phyloP scores from a whole-genome alignment of 371 early-diverging fungal species.

The Circinella minor region DNA sequence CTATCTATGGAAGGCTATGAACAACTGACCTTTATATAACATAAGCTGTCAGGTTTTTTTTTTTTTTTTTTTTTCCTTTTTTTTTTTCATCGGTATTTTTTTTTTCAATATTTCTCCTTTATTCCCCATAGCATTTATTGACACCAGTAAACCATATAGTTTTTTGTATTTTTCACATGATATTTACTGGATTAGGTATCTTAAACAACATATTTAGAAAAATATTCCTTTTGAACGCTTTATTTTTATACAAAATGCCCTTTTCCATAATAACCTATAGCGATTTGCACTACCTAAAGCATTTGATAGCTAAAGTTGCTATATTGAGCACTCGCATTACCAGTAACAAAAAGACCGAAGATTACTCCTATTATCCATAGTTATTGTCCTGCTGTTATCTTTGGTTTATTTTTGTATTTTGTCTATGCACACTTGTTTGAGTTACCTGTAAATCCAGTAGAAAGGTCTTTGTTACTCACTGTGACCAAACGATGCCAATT shows the following conservation, averaged over 20 bases:
- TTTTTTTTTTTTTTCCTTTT: no score
- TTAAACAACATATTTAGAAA: background rate
- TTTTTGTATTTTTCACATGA: background rate
- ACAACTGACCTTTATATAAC: no score
- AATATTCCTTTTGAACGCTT: background rate
- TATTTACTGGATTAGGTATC: background rate
- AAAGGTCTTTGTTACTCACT: slow-evolving; percentile 8
- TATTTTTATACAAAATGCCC: no score
- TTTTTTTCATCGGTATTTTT: no score
- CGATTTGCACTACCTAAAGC: background rate
- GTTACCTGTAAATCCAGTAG: slow-evolving; percentile 21
- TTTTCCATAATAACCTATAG: no score
- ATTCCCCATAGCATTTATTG: no score
- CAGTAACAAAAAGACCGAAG: slow-evolving; percentile 1
- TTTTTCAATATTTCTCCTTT: no score
- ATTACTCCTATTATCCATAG: slow-evolving; percentile 3
- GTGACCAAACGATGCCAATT: slow-evolving; percentile 7
- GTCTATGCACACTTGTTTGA: background rate
- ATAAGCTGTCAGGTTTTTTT: no score
- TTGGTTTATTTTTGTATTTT: background rate
- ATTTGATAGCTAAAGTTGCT: background rate
- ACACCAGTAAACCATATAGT: no score
- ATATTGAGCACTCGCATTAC: background rate
- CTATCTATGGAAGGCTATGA: no score
- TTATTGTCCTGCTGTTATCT: background rate